These are phyloP conservation scores for Trifolium dubium DNA, from an alignment of 306 rosid species.

Conservation along the genomic window DNA sequence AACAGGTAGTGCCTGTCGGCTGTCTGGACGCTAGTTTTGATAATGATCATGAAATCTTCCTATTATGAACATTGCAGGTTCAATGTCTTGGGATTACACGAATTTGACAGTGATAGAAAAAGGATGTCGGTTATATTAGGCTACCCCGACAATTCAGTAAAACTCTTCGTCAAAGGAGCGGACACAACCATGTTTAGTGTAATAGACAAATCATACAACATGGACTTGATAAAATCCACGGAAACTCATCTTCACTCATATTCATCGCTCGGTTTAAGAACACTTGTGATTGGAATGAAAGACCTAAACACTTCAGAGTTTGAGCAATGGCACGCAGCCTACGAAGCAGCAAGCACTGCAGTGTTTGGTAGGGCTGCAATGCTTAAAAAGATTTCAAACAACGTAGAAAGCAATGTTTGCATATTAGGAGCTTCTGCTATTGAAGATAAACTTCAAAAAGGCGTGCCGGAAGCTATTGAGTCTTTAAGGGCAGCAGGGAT, in stretches of 20 bases:
- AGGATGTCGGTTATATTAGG: conserved; percentile 96
- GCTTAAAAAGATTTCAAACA: conserved; percentile 73
- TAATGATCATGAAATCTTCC: conserved; percentile 16
- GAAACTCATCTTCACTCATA: conserved; percentile 80
- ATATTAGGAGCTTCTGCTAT: conserved; percentile 92
- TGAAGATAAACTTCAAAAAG: conserved; percentile 90
- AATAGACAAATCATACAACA: conserved; percentile 56
- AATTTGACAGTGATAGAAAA: conserved; percentile 95
- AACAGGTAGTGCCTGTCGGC: not conserved
- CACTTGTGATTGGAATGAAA: conserved; percentile 87
- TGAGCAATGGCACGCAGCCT: conserved; percentile 79
- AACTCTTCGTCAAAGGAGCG: conserved; percentile 91
- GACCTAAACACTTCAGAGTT: conserved; percentile 67
- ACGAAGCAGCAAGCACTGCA: conserved; percentile 84
- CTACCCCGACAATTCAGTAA: conserved; percentile 76
- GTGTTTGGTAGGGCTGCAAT: conserved; percentile 75
- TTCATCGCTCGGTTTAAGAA: conserved; percentile 84
- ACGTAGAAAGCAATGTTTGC: conserved; percentile 66
- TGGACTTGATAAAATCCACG: conserved; percentile 55
- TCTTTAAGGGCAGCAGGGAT: conserved; percentile 81
- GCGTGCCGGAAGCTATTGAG: conserved; percentile 94
- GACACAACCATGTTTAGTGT: conserved; percentile 83
- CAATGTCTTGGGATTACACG: conserved; percentile 92
- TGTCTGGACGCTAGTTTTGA: conserved; percentile 5
- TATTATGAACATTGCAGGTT: conserved; percentile 67